Base-by-base conservation (phyloP, 2,329 filamentous ascomycete genomes). In the Fusarium scirpi region DNA sequence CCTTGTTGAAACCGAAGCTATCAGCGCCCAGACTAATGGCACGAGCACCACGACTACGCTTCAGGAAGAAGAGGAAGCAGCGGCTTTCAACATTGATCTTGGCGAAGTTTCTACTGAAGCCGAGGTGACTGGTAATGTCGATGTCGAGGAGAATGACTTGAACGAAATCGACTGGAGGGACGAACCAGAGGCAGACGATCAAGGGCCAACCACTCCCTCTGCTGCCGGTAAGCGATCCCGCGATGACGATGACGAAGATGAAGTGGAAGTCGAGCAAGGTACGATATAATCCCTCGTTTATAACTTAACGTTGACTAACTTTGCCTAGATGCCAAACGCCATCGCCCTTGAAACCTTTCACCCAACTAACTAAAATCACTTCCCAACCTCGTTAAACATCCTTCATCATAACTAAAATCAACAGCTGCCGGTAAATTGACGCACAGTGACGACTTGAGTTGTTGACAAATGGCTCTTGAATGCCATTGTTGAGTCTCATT, bases 281-380 rank as follows among this genome's bases (percentile, higher is more conserved):
- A 76, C 25, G 58, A 20, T 18, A 11, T 9, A 25, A 18, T n/a
- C 24, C 27, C 20, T n/a, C 15, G 10, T 15, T 30, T 11, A 10
- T 30, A 27, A 40, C 20, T 22, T 13, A 18, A 41, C 20, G 27
- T 18, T 58, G 67, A 54, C 80, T 82, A 76, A 84, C 71, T 56
- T 67, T 16, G 63, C 67, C 41, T 72, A 80, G 86, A 86, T 76
- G 76, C 80, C 78, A 89, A 87, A 80, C 86, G 86, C 73, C 83
- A 82, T 76, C 85, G 86, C 61, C 82, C 79, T 49, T 78, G 49
- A 77, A 67, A 47, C 56, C 45, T 56, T 38, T 32, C 27, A 40
- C 46, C 43, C 52, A 59, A 66, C 74, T 75, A 73, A 74, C 63
- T 43, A 44, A 53, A 54, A 58, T 57, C 27, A 53, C 60, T 29